phyloP scores from a whole-genome alignment of 2,329 filamentous ascomycete species.

The Aspergillus luchuensis region DNA sequence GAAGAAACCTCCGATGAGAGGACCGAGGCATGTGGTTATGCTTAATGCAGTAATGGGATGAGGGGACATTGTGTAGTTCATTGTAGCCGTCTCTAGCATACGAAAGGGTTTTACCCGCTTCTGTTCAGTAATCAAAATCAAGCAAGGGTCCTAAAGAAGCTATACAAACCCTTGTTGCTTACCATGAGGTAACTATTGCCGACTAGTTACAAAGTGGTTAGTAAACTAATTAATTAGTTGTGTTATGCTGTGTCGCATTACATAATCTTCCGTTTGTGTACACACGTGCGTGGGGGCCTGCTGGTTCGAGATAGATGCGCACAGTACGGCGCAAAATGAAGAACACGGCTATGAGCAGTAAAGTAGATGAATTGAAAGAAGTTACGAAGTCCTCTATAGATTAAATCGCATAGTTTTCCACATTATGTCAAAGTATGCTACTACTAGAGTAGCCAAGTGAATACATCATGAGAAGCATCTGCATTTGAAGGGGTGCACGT shows the following conservation, averaged over 20 bases:
- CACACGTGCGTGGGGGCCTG: not conserved
- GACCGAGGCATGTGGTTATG: conserved; percentile 2
- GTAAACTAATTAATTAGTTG: too few relatives aligned
- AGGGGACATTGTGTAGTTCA: too few relatives aligned
- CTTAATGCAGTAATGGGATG: not conserved
- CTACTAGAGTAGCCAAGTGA: too few relatives aligned
- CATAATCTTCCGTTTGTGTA: not conserved
- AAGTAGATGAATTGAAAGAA: too few relatives aligned
- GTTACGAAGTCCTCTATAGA: too few relatives aligned
- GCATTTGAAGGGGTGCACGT: conserved; percentile 25
- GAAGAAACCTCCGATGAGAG: not conserved
- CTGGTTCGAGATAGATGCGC: not conserved
- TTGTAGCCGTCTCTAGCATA: not conserved
- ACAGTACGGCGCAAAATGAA: not conserved
- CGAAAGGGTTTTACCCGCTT: not conserved
- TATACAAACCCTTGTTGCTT: too few relatives aligned
- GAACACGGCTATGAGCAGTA: too few relatives aligned
- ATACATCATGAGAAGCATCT: not conserved
- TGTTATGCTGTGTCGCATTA: conserved; percentile 5
- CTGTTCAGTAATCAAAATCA: not conserved
- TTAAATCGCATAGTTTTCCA: too few relatives aligned
- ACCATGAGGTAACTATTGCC: too few relatives aligned
- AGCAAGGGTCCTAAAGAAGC: not conserved
- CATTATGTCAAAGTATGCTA: not conserved
- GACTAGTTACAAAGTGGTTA: too few relatives aligned